Base-by-base conservation (phyloP, 257 asterid species). In the Solanum dulcamara region DNA sequence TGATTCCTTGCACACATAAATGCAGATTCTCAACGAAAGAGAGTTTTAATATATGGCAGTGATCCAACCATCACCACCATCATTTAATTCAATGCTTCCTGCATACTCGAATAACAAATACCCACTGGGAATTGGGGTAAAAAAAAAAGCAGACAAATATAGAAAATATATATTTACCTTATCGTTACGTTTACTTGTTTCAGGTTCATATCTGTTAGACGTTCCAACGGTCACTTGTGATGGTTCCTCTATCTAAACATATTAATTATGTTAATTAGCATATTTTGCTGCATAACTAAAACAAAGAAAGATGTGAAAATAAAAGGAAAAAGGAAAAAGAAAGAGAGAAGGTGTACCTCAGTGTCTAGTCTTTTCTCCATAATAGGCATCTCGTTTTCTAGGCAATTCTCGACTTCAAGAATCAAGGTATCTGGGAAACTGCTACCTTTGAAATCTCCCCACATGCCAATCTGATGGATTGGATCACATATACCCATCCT, bases 401-500 rank as follows among this genome's bases (percentile, higher is more conserved):
- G 88, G 80, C 90, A 92, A 62, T 91, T 80, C 70, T 90, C 92
- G 81, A 91, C 89, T 28, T 92, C 94, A 28, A 92, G 87, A 89
- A 92, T 86, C 86, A 89, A 35, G 42, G 92, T 32, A 22, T 88
- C 91, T 33, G 90, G 81, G 87, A 86, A 93, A 55, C 90, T 90
- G 89, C 86, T 87, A 30, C 86, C 93, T 89, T 90, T 91, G 85
- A 93, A 96, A 80, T 94, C 98, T 51, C 86, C 93, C 98, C 99
- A 96, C 94, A 90, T 92, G 79, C 88, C 88, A 87, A 94, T 85
- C 79, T 91, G 98, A 81, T 91, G 96, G 62, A 91, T 87, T 2
- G 97, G 93, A 40, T 96, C 98, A 33, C 90, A 96, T 74, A 94
- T 80, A 51, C 95, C 98, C 97, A 96, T 94, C 86, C 97, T 89